Evolutionary conservation across 495 filamentous ascomycete genomes (phyloP).

Genomic region (Friedmanniomyces simplex): DNA sequence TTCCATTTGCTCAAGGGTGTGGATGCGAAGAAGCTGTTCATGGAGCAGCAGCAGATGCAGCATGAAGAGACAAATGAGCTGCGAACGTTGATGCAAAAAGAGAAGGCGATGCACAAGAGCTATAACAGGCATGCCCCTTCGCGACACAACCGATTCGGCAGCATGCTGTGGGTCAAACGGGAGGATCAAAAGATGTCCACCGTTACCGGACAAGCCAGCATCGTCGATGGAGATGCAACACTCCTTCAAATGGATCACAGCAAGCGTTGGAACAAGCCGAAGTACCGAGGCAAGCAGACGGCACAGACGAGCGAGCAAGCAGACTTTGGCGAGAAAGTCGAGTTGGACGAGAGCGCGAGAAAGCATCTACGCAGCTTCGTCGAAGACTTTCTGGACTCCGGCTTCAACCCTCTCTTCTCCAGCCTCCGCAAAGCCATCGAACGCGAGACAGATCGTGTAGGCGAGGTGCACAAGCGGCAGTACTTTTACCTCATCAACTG

Average conservation of each 20-base stretch:
- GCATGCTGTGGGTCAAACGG: slow-evolving; percentile 93
- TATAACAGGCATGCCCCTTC: slow-evolving; percentile 74
- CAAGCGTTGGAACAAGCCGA: slow-evolving; percentile 83
- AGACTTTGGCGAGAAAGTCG: slow-evolving; percentile 65
- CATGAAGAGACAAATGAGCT: slow-evolving; percentile 64
- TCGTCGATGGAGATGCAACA: slow-evolving; percentile 62
- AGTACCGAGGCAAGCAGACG: slow-evolving; percentile 50
- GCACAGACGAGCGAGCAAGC: slow-evolving; percentile 30
- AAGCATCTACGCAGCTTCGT: slow-evolving; percentile 71
- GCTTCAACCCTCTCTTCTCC: slow-evolving; percentile 87
- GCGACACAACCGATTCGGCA: slow-evolving; percentile 88
- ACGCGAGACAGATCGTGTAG: slow-evolving; percentile 74
- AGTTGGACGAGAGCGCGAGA: slow-evolving; percentile 56
- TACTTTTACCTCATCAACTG: slow-evolving; percentile 90
- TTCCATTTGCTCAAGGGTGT: slow-evolving; percentile 90
- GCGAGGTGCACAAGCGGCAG: slow-evolving; percentile 59
- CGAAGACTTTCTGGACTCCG: slow-evolving; percentile 87
- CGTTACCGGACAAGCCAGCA: slow-evolving; percentile 74
- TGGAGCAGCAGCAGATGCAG: slow-evolving; percentile 60
- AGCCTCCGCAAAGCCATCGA: slow-evolving; percentile 85
- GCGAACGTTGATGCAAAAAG: slow-evolving; percentile 59
- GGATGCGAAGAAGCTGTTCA: slow-evolving; percentile 74
- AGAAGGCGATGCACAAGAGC: slow-evolving; percentile 65
- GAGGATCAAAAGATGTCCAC: slow-evolving; percentile 68
- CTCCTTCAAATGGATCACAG: slow-evolving; percentile 78